Conservation (phyloP, 306 rosid genomes). For the Clitoria ternatea region DNA sequence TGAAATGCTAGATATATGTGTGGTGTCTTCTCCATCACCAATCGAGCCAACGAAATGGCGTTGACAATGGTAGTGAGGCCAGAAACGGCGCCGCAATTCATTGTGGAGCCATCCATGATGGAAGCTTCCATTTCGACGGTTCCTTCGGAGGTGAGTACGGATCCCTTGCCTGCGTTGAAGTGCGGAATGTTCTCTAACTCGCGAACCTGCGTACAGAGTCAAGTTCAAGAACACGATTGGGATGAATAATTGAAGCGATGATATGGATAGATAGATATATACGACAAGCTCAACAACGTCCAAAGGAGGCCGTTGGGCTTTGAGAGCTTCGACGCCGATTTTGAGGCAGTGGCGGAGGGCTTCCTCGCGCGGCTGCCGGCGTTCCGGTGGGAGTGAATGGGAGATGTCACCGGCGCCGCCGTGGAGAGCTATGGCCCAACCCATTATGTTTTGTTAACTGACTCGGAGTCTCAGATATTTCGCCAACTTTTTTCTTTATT, state of each 20-base stretch:
- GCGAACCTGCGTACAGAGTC: conserved; percentile 43
- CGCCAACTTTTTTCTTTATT: no score
- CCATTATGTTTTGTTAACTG: no score
- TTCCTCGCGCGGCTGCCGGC: conserved; percentile 70
- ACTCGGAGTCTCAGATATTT: no score
- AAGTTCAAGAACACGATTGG: neutral
- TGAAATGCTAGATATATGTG: conserved; percentile 58
- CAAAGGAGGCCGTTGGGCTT: conserved; percentile 44
- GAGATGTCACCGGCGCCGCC: conserved; percentile 98
- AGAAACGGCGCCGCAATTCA: conserved; percentile 88
- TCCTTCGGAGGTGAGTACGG: conserved; percentile 60
- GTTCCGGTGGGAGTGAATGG: conserved; percentile 46
- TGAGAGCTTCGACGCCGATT: conserved; percentile 73
- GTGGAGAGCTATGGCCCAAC: conserved; percentile 92
- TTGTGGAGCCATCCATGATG: conserved; percentile 65
- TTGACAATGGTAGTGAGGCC: conserved; percentile 80
- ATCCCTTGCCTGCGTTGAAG: conserved; percentile 79
- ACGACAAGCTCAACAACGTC: conserved; percentile 57
- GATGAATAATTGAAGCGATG: no score
- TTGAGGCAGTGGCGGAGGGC: conserved; percentile 70
- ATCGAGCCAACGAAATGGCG: conserved; percentile 74
- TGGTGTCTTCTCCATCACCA: conserved; percentile 88
- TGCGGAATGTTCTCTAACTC: conserved; percentile 72
- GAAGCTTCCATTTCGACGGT: conserved; percentile 90
- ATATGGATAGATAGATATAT: no score